Base-by-base conservation (phyloP, 2,329 filamentous ascomycete species). In the Neonectria hederae region DNA sequence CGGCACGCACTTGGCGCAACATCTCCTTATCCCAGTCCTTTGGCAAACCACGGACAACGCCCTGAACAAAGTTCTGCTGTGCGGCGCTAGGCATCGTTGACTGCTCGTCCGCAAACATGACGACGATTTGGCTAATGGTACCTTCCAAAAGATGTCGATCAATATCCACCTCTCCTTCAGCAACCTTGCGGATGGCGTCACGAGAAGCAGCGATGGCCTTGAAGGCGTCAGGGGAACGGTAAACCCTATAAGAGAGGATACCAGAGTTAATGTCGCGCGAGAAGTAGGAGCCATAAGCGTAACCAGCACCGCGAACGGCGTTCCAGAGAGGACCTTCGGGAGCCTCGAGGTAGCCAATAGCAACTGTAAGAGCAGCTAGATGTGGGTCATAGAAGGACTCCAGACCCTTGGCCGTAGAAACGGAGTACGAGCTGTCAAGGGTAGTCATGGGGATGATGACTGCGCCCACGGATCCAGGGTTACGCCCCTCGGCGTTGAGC, bases 311-410 rank as follows among this genome's bases (percentile, higher is more conserved):
- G 51, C 96, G 93, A 53, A 98, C 92, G 0, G 93, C 93, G 67
- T 91, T 91, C 95, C 96, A 98, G 32, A 99, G 87, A 0, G 96
- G 96, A 0, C 96, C 96, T 79, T 99, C 96, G 19, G 97, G 92
- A 1, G 94, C 90, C 75, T 97, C 94, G 65, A 99, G 90, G 76
- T 97, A 98, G 21, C 94, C 90, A 54, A 94, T 88, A 1, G 95
- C 94, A 8, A 99, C 94, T 77, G 97, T 88, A 55, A 97, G 85
- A 2, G 94, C 90, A 0, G 96, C 94, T 1, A 98, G 84, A 17
- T 88, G 86, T 0, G 94, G 90, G 73, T 97, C 91, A 4, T 86
- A 84, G 75, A 91, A 94, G 0, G 90, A 92, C 24, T 87, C 86
- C 17, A 95, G 87, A 6, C 95, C 95, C 45, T 87, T 86, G 2